Percentiles rank a stretch among this genome's conserved stretches.
phyloP scores from a whole-genome alignment of 2,329 filamentous ascomycete species.

The Colletotrichum musicola region DNA sequence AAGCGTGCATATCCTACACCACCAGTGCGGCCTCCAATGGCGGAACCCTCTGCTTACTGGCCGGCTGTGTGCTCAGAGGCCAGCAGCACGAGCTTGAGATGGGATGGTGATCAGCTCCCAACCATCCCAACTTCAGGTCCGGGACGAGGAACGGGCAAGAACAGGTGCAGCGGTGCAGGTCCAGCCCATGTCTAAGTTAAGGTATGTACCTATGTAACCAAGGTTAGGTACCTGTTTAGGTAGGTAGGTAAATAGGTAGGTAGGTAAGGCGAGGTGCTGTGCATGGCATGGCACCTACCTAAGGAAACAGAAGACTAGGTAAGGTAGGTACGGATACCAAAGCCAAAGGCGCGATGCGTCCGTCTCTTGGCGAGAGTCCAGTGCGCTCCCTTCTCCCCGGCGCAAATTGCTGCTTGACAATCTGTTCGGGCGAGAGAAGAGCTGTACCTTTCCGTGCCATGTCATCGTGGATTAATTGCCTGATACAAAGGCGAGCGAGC shows the following conservation, averaged over 20 bases:
- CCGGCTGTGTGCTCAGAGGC: slow-evolving; percentile 19
- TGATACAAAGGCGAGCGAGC: slow-evolving; percentile 27
- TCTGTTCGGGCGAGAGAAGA: background rate
- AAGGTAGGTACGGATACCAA: slow-evolving; percentile 9
- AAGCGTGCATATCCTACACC: background rate
- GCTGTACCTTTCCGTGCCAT: slow-evolving; percentile 26
- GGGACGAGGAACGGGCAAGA: slow-evolving; percentile 29
- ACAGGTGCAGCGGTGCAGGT: slow-evolving; percentile 19
- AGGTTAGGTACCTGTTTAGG: background rate
- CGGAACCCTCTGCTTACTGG: background rate
- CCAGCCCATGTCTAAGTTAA: slow-evolving; percentile 8
- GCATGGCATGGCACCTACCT: background rate
- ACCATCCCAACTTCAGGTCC: slow-evolving; percentile 16
- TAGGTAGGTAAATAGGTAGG: background rate
- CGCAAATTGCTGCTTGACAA: slow-evolving; percentile 13
- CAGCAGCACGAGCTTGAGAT: slow-evolving; percentile 16
- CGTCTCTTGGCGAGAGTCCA: background rate
- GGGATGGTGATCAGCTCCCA: slow-evolving; percentile 22
- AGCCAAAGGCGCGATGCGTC: no score
- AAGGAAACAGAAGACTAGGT: background rate
- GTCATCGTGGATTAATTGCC: slow-evolving; percentile 12
- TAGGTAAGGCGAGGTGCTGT: no score
- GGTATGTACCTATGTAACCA: background rate
- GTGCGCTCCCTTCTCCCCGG: background rate
- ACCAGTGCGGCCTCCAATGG: slow-evolving; percentile 7